Percentiles rank a stretch among this genome's conserved stretches.
Evolutionary conservation across 768 basidiomycete species (phyloP).

Genomic region (Roridomyces roridus): DNA sequence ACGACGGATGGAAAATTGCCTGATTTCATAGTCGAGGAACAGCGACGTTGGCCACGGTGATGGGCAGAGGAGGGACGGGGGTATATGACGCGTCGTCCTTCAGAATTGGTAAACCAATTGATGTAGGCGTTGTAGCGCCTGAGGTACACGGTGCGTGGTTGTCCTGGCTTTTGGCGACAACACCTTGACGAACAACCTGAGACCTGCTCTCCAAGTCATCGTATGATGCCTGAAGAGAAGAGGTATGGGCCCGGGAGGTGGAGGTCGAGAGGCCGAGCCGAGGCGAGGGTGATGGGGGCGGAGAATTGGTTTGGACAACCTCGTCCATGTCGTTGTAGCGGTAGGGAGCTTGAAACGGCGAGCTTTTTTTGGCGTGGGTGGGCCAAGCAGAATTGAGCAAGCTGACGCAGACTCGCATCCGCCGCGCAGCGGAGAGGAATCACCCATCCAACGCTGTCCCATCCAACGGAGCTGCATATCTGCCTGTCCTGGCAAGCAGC

Average conservation of each 20-base stretch:
- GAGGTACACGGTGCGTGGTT: not conserved
- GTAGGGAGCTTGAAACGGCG: not conserved
- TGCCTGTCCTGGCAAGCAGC: too few relatives aligned
- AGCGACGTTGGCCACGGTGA: constrained; percentile 9
- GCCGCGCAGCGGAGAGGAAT: too few relatives aligned
- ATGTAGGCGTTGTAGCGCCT: not conserved
- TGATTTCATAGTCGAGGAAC: not conserved
- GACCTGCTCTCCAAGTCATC: not conserved
- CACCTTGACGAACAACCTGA: not conserved
- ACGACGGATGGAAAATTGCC: too few relatives aligned
- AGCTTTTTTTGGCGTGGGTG: constrained; percentile 3
- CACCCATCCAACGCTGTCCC: too few relatives aligned
- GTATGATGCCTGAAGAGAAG: not conserved
- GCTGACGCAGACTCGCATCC: too few relatives aligned
- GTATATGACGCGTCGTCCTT: not conserved
- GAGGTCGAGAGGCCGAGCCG: too few relatives aligned
- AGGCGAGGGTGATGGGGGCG: too few relatives aligned
- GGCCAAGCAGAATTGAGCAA: too few relatives aligned
- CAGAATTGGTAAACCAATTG: not conserved
- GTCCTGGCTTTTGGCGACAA: not conserved
- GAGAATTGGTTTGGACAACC: not conserved
- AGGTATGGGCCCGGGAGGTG: not conserved
- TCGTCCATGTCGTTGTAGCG: constrained; percentile 5
- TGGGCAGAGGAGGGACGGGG: not conserved
- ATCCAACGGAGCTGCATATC: too few relatives aligned